Percentiles rank a stretch among this genome's conserved stretches.
Evolutionary conservation across 78 protist species (phyloP).

Genomic region (Chrysochromulina tobinii): DNA sequence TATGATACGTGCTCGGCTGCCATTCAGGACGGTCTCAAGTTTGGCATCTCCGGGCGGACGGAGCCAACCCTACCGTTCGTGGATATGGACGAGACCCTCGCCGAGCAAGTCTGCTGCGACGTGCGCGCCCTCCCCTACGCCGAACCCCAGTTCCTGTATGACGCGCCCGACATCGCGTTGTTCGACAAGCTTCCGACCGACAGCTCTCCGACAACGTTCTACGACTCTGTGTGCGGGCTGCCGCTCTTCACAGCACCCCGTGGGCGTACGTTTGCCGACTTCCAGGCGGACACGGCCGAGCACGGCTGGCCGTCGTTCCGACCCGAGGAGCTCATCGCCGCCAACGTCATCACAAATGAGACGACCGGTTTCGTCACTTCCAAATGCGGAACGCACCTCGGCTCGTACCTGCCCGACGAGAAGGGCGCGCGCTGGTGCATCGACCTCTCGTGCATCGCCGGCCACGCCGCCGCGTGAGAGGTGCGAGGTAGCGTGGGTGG

Average conservation of each 20-base stretch:
- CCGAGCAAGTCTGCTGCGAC: constrained; percentile 9
- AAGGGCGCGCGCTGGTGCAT: constrained; percentile 43
- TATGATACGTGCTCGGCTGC: neutral
- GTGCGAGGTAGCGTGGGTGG: too few relatives aligned
- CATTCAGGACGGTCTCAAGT: neutral
- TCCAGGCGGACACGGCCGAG: neutral
- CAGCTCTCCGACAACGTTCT: neutral
- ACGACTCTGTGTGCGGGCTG: constrained; percentile 35
- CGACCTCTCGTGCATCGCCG: constrained; percentile 45
- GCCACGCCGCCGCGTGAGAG: neutral
- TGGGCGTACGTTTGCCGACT: neutral
- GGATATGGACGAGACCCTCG: neutral
- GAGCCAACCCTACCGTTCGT: neutral
- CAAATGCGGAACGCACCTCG: constrained; percentile 32
- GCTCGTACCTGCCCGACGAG: constrained; percentile 36
- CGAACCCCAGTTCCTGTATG: neutral
- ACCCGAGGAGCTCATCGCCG: constrained; percentile 34
- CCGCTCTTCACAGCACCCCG: constrained; percentile 9
- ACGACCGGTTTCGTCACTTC: neutral
- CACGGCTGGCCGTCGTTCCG: constrained; percentile 64
- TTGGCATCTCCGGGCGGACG: neutral
- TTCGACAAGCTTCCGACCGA: neutral
- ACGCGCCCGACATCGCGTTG: neutral
- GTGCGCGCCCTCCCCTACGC: neutral
- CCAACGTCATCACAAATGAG: neutral